Evolutionary conservation across 495 filamentous ascomycete species (phyloP).

Genomic region (Tuber melanosporum): DNA sequence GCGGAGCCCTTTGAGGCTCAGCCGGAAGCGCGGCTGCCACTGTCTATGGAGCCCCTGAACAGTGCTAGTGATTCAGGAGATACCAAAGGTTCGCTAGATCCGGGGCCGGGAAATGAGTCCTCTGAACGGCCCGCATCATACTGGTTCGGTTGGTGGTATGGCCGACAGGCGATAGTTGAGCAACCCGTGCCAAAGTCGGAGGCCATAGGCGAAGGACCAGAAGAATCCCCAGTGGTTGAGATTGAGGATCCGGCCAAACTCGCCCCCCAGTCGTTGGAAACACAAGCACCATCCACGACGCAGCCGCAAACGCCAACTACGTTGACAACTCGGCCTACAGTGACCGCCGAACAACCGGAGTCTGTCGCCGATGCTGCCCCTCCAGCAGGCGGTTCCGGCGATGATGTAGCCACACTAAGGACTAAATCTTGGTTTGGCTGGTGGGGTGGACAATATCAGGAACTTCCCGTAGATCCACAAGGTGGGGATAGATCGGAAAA

Average conservation of each 20-base stretch:
- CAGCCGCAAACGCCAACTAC: background rate
- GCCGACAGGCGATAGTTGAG: slow-evolving; percentile 15
- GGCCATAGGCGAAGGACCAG: slow-evolving; percentile 13
- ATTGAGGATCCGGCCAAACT: slow-evolving; percentile 11
- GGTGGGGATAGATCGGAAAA: slow-evolving; percentile 8
- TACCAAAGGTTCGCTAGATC: slow-evolving; percentile 7
- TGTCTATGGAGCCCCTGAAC: slow-evolving; percentile 6
- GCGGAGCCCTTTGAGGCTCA: slow-evolving; percentile 1
- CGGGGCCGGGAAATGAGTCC: background rate
- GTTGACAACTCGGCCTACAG: background rate
- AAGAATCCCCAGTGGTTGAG: slow-evolving; percentile 22
- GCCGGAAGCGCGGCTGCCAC: background rate
- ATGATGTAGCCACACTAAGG: slow-evolving; percentile 12
- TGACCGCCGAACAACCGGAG: background rate
- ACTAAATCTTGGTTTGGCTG: slow-evolving; percentile 40
- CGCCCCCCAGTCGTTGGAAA: background rate
- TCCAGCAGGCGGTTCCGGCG: slow-evolving; percentile 20
- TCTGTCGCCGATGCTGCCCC: slow-evolving; percentile 3
- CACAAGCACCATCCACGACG: background rate
- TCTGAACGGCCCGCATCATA: slow-evolving; percentile 18
- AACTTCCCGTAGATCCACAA: slow-evolving; percentile 14
- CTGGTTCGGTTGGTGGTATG: slow-evolving; percentile 41
- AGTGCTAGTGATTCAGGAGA: slow-evolving; percentile 18
- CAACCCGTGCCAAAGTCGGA: slow-evolving; percentile 26
- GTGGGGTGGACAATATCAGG: slow-evolving; percentile 24